phyloP scores from a whole-genome alignment of 257 asterid species.

The Paraleonurus japonicus region DNA sequence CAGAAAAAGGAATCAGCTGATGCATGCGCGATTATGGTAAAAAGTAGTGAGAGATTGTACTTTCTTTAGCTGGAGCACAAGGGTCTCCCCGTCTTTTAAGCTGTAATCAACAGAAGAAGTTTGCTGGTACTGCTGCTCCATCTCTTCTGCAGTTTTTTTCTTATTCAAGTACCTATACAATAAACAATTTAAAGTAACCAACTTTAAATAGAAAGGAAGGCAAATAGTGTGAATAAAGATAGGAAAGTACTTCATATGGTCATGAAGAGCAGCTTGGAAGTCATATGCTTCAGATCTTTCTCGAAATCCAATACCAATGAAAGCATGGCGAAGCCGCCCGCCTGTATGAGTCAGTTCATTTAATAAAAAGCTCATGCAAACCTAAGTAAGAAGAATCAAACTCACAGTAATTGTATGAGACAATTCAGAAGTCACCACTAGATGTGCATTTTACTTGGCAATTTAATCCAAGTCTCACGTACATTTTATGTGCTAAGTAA shows the following conservation, averaged over 20 bases:
- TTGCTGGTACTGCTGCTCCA: constrained; percentile 90
- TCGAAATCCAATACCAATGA: constrained; percentile 96
- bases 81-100: constrained; percentile 92
- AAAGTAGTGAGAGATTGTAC: constrained; percentile 36
- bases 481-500: not conserved
- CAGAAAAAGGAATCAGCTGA: constrained; percentile 3
- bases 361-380: constrained; percentile 1
- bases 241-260: constrained; percentile 83
- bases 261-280: constrained; percentile 98
- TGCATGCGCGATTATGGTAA: constrained; percentile 2
- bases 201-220: not conserved
- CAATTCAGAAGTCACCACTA: no score
- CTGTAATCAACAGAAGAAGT: constrained; percentile 86
- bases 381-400: not conserved
- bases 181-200: not conserved
- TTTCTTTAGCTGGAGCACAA: constrained; percentile 80
- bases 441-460: no score
- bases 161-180: constrained; percentile 79
- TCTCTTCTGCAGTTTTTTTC: constrained; percentile 95
- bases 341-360: constrained; percentile 39
- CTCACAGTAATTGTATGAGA: not conserved
- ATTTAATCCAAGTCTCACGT: not conserved
- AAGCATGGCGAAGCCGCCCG: constrained; percentile 97
- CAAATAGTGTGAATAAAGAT: constrained; percentile 16
- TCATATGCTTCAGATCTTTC: constrained; percentile 97